Evolutionary conservation across 164 flowering plant species (phyloP), one percentile per base, ranked within the genome.

Genomic region (Saururus chinensis): DNA sequence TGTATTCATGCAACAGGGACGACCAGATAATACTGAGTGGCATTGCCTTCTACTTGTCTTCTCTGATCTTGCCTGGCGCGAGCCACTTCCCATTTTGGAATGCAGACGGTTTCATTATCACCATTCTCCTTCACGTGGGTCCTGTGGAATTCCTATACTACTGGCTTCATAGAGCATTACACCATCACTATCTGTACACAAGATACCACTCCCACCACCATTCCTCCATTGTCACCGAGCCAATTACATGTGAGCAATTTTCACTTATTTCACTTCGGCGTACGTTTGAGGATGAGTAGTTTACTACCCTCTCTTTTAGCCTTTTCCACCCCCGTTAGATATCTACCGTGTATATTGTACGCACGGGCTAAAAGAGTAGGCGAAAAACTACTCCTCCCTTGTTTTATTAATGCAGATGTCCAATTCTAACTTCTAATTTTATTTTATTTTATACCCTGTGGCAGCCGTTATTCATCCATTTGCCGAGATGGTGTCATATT

Each of bases 391-490:
- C n/a, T n/a, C n/a, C n/a, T n/a, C n/a, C n/a, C n/a, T 35, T 20
- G 13, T 41, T 2, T 13, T 62, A 53, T 5, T 16, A 9, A 2
- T 30, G 37, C 37, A 30, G 4, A 1, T 26, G 13, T 30, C 35
- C 6, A 25, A 17, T 25, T 53, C 4, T 26, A 51, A 10, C 13
- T n/a, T 61, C n/a, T 51, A 19, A 11, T 21, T 11, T 19, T 51
- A n/a, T n/a, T 19, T 51, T 16, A 19, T 51, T 51, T 12, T n/a
- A n/a, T n/a, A 16, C 19, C 21, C 16, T 57, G 20, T 66, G 51
- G 74, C 84, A 82, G 87, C 87, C 69, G 84, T 79, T 23, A 68
- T 71, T 53, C 87, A 82, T 67, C 87, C 87, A 45, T 82, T 82
- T 69, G 84, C 72, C 21, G 84, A 82, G 55, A 79, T 74, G 57